Evolutionary conservation across 371 early-diverging fungal species (phyloP).

Genomic region (Apophysomyces sp.): DNA sequence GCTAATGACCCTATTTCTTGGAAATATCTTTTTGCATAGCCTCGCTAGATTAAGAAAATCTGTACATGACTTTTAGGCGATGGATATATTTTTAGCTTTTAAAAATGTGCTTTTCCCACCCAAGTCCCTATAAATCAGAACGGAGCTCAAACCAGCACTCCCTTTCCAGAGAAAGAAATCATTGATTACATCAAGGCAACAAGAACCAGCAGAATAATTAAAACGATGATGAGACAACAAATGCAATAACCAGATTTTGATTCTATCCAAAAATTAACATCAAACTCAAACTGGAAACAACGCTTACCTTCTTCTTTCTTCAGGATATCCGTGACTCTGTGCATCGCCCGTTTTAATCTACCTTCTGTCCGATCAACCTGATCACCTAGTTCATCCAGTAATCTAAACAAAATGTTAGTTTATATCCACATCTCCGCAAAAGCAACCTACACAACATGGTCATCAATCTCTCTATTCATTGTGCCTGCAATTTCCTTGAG

Average conservation of each 20-base stretch:
- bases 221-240: constrained; percentile 56
- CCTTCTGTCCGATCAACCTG: constrained; percentile 57
- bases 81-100: too few species aligned
- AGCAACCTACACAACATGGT: constrained; percentile 51
- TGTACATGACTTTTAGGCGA: too few species aligned
- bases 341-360: constrained; percentile 54
- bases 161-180: not conserved
- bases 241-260: constrained; percentile 62
- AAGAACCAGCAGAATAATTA: constrained; percentile 57
- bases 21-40: too few species aligned
- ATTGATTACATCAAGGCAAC: constrained; percentile 43
- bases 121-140: not conserved
- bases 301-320: constrained; percentile 61
- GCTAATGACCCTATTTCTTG: too few species aligned
- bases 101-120: not conserved
- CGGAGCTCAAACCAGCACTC: not conserved
- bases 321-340: constrained; percentile 51
- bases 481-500: constrained; percentile 65
- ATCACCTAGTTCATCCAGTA: constrained; percentile 61
- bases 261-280: constrained; percentile 27
- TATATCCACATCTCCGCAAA: not conserved
- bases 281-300: not conserved
- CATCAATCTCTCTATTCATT: constrained; percentile 60
- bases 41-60: too few species aligned
- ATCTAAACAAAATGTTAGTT: constrained; percentile 17